Evolutionary conservation across 2,329 filamentous ascomycete species (phyloP).

Genomic region (Tympanopsis confertula): DNA sequence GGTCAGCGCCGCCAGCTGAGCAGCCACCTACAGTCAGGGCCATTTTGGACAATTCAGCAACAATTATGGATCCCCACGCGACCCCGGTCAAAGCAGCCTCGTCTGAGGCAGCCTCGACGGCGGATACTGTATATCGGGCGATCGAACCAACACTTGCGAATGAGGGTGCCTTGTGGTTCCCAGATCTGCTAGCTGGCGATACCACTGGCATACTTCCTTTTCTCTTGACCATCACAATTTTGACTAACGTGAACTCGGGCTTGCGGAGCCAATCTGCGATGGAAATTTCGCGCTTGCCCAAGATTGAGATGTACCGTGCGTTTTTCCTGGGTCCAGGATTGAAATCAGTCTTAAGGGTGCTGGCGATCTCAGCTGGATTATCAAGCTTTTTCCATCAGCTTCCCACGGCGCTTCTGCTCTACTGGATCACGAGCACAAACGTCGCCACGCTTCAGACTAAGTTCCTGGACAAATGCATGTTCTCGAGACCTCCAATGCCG

Average conservation of each 20-base stretch:
- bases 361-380: too few species aligned
- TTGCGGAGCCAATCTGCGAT: too few species aligned
- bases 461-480: background rate
- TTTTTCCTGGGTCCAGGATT: too few species aligned
- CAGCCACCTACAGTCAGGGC: too few species aligned
- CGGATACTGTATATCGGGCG: background rate
- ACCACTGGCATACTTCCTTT: background rate
- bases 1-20: background rate
- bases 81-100: too few species aligned
- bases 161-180: background rate
- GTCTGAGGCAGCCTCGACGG: too few species aligned
- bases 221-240: background rate
- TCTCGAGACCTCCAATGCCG: background rate
- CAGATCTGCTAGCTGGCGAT: background rate
- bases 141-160: background rate
- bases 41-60: too few species aligned
- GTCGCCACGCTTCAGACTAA: background rate
- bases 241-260: background rate
- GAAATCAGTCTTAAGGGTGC: too few species aligned
- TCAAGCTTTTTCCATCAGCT: background rate
- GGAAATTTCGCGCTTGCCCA: too few species aligned
- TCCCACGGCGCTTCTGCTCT: background rate
- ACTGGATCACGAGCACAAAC: slow-evolving; percentile 1
- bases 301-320: too few species aligned
- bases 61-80: too few species aligned